Base-by-base conservation (phyloP, 2,329 filamentous ascomycete genomes). In the Penicillium corylophilum region DNA sequence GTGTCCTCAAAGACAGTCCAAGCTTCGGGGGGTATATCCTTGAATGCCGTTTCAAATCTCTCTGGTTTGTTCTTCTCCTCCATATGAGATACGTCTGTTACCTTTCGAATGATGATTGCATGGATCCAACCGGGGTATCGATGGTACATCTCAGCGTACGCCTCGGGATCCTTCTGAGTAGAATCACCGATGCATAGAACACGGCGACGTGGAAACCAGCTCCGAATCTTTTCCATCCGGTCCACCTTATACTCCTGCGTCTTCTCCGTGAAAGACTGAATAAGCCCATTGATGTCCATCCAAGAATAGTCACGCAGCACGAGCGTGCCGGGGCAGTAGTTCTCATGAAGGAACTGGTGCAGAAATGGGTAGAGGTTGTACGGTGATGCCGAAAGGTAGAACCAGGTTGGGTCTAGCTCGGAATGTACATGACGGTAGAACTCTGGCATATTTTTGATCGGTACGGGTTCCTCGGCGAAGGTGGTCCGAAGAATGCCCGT, bases 291-390 rank as follows among this genome's bases (percentile, higher is more conserved):
- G 1, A 96, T 76, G 44, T 90, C 92, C 81, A 90, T 87, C 89
- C 89, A 95, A 49, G 85, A 89, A 8, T 87, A 85, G 64, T 96
- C 90, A 35, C 93, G 86, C 6, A 97, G 81, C 31, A 96, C 83
- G 56, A 96, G 80, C 22, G 90, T 90, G 10, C 93, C 93, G 2
- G 80, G 81, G 0, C 88, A 89, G 66, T 86, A 97, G 71, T 88
- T 75, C 1, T 78, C 68, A 48, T 85, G 75, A 31, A 90, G 79
- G 73, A 97, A 97, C 1, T 79, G 71, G 50, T 82, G 85, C 22
- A 97, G 80, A 72, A 96, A 94, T 0, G 89, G 88, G 66, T 96
- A 96, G 9, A 97, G 82, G 63, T 95, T 96, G 77, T 96, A 96
- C 0, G 93, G 93, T 0, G 91, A 95, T 0, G 93, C 92, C 0